Evolutionary conservation across 306 rosid species (phyloP), one percentile per base, ranked within the genome.

Genomic region (Medicago arabica): DNA sequence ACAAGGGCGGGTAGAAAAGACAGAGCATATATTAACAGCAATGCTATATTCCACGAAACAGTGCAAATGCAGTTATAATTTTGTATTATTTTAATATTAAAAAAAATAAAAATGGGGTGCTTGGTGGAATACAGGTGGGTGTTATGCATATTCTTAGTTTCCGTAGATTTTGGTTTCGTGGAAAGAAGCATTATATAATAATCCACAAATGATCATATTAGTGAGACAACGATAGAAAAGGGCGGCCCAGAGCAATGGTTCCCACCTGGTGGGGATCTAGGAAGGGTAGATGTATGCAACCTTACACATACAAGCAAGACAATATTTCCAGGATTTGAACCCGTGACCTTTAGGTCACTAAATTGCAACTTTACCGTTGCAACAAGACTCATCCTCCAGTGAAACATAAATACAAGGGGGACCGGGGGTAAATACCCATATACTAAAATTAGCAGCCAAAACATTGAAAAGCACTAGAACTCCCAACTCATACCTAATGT

Each of bases 401-500:
- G 25, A 54, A 54, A 54, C 60, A 54, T 54, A 54, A 17, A 53
- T 53, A 53, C 8, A 25, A 53, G 8, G 59, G 12, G 47, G 28
- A 41, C 15, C 14, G 14, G 46, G 64, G 12, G 17, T 8, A 58
- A 58, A 59, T 44, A 60, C 31, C 36, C 68, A 5, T 39, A 34
- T 25, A 40, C 67, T 75, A 21, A 10, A 74, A 68, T 18, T 58
- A 21, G 57, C 55, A 70, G 3, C 55, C 55, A 69, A 69, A 58
- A 9, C 15, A 9, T 55, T 55, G 15, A 55, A 55, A 55, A 4
- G 14, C 61, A 55, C 31, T 9, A 18, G 28, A 68, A 68, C 53
- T 39, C 53, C 65, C 5, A 55, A 68, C 23, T 31, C 71, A 19
- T 46, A 18, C 49, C 59, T 21, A 47, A 69, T 9, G 17, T 18